These are phyloP conservation scores for Colletotrichum costaricense DNA, from an alignment of 2,329 filamentous ascomycete species.

Conservation along the genomic window DNA sequence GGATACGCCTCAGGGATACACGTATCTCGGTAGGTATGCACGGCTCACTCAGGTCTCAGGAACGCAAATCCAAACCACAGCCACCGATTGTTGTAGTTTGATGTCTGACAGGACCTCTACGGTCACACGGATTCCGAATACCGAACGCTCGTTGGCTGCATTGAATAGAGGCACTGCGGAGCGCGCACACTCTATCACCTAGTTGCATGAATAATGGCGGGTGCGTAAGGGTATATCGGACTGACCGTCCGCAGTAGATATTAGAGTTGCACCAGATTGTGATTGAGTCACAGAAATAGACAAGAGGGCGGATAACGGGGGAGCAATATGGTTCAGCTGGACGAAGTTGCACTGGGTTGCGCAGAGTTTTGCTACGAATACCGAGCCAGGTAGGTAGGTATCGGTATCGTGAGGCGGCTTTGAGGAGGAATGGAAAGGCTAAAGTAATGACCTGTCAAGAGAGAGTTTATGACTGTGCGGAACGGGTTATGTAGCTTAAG, in stretches of 20 bases:
- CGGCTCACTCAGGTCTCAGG: neutral
- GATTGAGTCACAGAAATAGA: neutral
- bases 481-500: neutral
- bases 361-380: neutral
- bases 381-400: neutral
- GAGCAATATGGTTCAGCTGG: neutral
- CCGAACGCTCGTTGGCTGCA: neutral
- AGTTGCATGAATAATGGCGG: conserved; percentile 1
- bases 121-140: neutral
- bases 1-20: neutral
- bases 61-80: neutral
- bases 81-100: neutral
- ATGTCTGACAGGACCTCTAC: neutral
- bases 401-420: neutral
- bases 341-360: neutral
- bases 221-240: neutral
- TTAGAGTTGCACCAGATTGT: neutral
- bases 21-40: neutral
- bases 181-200: neutral
- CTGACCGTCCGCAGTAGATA: neutral
- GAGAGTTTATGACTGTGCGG: neutral
- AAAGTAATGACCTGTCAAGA: neutral
- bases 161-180: neutral
- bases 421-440: neutral
- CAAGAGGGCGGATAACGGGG: neutral